phyloP scores from a whole-genome alignment of 257 asterid genomes.

The Jaltomata sinuosa region DNA sequence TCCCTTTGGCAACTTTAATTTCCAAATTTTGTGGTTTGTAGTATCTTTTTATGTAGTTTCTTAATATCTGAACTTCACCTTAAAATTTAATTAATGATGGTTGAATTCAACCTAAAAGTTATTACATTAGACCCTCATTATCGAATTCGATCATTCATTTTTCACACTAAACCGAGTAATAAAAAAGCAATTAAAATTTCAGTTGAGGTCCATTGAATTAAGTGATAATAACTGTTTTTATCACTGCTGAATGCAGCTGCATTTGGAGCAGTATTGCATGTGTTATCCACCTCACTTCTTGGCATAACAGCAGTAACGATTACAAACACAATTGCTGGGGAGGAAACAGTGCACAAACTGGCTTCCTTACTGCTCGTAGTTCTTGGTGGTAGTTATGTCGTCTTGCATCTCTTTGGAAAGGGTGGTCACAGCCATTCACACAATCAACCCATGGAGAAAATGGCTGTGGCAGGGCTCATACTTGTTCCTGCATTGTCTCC shows the following conservation, averaged over 20 bases:
- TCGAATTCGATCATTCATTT: background rate
- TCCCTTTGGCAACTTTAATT: background rate
- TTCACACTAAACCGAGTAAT: background rate
- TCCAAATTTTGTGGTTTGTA: background rate
- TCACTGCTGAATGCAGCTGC: conserved; percentile 49
- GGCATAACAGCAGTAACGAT: conserved; percentile 96
- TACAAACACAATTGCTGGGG: conserved; percentile 95
- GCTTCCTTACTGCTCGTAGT: conserved; percentile 75
- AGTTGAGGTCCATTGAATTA: background rate
- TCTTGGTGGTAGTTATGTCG: conserved; percentile 81
- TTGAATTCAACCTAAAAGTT: background rate
- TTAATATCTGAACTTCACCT: background rate
- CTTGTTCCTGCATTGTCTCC: conserved; percentile 97
- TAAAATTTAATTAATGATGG: background rate
- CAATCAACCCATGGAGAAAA: conserved; percentile 97
- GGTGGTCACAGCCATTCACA: conserved; percentile 96
- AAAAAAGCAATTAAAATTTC: background rate
- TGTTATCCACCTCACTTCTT: conserved; percentile 79
- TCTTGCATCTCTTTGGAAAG: conserved; percentile 65
- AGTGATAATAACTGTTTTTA: background rate
- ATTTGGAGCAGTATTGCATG: conserved; percentile 91
- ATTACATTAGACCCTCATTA: background rate
- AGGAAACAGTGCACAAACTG: conserved; percentile 96
- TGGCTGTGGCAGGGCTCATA: conserved; percentile 98
- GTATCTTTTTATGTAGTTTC: background rate